Base-by-base conservation (phyloP, 164 flowering plant species). In the Chimonanthus salicifolius region DNA sequence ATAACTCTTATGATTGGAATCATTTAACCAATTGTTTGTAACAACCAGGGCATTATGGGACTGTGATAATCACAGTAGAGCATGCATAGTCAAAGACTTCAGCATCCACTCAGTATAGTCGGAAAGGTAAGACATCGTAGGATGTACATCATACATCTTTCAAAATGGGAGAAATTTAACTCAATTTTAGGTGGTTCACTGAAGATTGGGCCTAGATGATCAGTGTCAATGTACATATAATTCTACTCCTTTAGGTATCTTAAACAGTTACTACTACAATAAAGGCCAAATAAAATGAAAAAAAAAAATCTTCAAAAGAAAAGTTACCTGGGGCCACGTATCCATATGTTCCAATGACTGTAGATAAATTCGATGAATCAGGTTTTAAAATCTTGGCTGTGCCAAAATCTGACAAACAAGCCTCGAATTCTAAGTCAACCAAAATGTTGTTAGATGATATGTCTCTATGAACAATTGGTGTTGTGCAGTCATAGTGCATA, bases 381-480 rank as follows among this genome's bases (percentile, higher is more conserved):
- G 20, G 62, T 72, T 16, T 74, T 68, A 80, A 47, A 46, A 74
- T 66, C 69, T 76, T 77, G 16, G 82, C 73, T 0, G 72, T 64
- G n/a, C 80, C 82, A 60, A 77, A 80, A 43, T 80, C 80, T 10
- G 80, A 74, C 20, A 80, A 46, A 21, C 70, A 73, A 13, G 78
- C 73, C 48, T 74, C 78, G 20, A 63, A 74, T 7, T 67, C 74
- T 3, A 71, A 68, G 60, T 77, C 78, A 65, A 80, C 18, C 49
- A 80, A 65, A 58, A 77, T 72, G 58, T 80, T 80, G 48, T 74
- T 75, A 7, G 46, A 69, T 3, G 77, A 75, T 6, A 75, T 62
- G 69, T 75, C 77, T 7, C 77, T 47, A 49, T 75, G 72, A 2
- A 75, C 62, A 1, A 70, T 69, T 9, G 77, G 47, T 5, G 67